Base-by-base conservation (phyloP, 1,284 basidiomycete genomes). In the Cryptococcus sp. region DNA sequence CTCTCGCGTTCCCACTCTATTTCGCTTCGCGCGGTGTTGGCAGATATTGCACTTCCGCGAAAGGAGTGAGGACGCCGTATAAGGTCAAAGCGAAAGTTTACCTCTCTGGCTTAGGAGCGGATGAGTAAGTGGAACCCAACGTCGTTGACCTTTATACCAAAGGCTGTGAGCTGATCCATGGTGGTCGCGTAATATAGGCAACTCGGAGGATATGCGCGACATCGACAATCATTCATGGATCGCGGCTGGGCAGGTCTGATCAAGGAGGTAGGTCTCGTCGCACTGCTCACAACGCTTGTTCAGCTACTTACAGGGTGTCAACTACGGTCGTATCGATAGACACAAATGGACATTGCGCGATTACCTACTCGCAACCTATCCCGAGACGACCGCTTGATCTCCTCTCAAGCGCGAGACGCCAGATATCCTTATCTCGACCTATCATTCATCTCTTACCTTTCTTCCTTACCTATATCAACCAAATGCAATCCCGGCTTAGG, bases 71-170 rank as follows among this genome's bases (percentile, higher is more conserved):
- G 3, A 58, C 69, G 46, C 77, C 81, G 7, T 95, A 96, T 74
- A 82, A 78, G 0, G 91, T 89, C 57, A 75, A 81, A 3, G 91
- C 95, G 0, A 85, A 86, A 44, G 93, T 98, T 0, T 81, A 97
- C 17, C 78, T 99, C 22, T 95, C 88, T 58, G 96, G 96, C 0
- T 80, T 99, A 2, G 96, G 96, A 0, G 92, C 96, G 0, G 95
- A 99, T 73, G 95, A 99, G 75, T 78, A 26, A 63, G 77, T 66
- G 1, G 2, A 16, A 15, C 16, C n/a, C 16, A 25, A 45, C 41
- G 29, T 26, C 25, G 38, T 34, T 2, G 2, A 22, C 20, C 23
- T 39, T 16, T 10, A 38, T 19, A 5, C n/a, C 20, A 11, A 26
- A n/a, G 23, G 2, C 15, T 1, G 3, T 3, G 46, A 52, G n/a